Conservation (phyloP, 805 yeast genomes). For the Candida ovalis region DNA sequence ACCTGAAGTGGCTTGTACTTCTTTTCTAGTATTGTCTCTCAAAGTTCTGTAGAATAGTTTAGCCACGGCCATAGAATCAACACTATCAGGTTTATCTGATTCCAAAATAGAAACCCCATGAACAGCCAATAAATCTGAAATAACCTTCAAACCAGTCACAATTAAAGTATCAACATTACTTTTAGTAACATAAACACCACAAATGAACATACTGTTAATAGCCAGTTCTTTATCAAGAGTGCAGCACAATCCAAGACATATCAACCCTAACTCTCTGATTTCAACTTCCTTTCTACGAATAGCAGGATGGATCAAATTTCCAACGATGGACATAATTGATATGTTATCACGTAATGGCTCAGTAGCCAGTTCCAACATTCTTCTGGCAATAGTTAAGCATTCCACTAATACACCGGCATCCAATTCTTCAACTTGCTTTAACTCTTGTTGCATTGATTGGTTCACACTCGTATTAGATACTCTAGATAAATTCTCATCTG, state of each 20-base stretch:
- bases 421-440: slow-evolving; percentile 37
- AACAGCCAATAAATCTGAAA: slow-evolving; percentile 73
- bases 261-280: slow-evolving; percentile 62
- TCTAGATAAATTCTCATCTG: slow-evolving; percentile 28
- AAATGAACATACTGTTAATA: slow-evolving; percentile 51
- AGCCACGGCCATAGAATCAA: slow-evolving; percentile 63
- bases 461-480: slow-evolving; percentile 31
- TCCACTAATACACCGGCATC: slow-evolving; percentile 50
- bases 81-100: slow-evolving; percentile 46
- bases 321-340: slow-evolving; percentile 64
- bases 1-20: slow-evolving; percentile 74
- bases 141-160: slow-evolving; percentile 59
- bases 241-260: slow-evolving; percentile 77
- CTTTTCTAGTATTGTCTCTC: slow-evolving; percentile 52
- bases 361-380: slow-evolving; percentile 63
- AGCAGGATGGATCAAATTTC: slow-evolving; percentile 77
- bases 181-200: slow-evolving; percentile 62
- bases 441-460: slow-evolving; percentile 29
- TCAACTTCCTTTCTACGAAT: slow-evolving; percentile 53
- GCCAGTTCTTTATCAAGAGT: slow-evolving; percentile 67
- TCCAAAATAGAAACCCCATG: slow-evolving; percentile 72
- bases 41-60: slow-evolving; percentile 66
- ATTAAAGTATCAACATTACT: slow-evolving; percentile 59
- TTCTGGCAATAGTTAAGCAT: slow-evolving; percentile 65
- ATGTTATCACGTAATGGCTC: slow-evolving; percentile 63